Evolutionary conservation across 2,329 filamentous ascomycete species (phyloP), one percentile per base, ranked within the genome.

Genomic region (Aspergillus sp.): DNA sequence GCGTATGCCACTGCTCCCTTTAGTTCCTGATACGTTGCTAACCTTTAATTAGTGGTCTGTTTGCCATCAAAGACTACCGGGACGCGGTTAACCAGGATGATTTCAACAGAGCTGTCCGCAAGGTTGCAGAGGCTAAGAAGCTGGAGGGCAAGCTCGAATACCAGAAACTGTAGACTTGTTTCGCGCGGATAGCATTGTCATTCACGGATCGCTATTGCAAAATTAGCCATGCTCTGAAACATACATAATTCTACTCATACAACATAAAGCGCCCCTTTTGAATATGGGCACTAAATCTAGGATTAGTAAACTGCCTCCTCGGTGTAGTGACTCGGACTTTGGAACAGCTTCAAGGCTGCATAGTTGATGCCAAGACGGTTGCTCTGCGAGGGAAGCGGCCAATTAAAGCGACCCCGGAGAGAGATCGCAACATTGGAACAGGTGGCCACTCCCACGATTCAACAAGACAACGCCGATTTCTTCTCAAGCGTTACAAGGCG

Each of bases 21-120:
- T 45, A n/a, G n/a, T 28, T 28, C 43, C 43, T 53, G 61, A 13
- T 25, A 25, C 41, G n/a, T 41, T 54, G 48, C 63, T 75, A 68
- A 71, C 67, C 56, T 49, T 55, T 25, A 55, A 66, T 54, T 64
- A 96, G 92, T 69, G 95, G 95, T 66, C 82, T 99, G 45, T 98
- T 97, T 78, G 93, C 95, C 48, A 99, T 99, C 86, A 98, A 98
- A 80, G 95, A 97, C 75, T 97, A 98, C 78, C 85, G 96, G 64
- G 95, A 99, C 72, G 88, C 93, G 13, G 91, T 99, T 80, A 98
- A 91, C 81, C 95, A 99, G 78, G 95, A 99, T 73, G 95, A 99
- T 76, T 97, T 98, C 88, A 99, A 97, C 84, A 97, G 97, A 82
- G 95, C 95, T 4, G 95, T 99, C 58, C 89, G 95, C 69, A 99